Base-by-base conservation (phyloP, 257 asterid genomes). In the Jasminum sambac region DNA sequence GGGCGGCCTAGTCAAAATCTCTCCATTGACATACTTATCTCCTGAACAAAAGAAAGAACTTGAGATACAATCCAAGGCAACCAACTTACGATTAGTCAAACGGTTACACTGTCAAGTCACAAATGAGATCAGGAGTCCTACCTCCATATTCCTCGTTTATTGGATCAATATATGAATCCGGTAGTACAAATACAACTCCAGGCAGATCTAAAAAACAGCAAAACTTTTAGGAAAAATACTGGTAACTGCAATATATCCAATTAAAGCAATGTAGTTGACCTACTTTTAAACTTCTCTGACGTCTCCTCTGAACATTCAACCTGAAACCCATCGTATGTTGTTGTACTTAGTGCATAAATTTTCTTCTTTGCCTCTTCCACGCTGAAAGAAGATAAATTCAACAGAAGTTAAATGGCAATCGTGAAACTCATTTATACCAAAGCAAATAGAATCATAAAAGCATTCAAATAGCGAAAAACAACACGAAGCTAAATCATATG, bases 81-180 rank as follows among this genome's bases (percentile, higher is more conserved):
- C 41, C 37, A 30, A 36, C 19, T 67, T 25, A 67, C 12, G 63
- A 57, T 43, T 23, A 52, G 38, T 16, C 36, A 74, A 2, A 61
- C 68, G 36, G 67, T 26, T 61, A 76, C 50, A 72, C 38, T 67
- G 21, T 39, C 48, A 72, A 25, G 8, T 39, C 13, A 66, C 21
- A 65, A 17, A 17, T 41, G 26, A 57, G 7, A 50, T 58, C 68
- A 66, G 68, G 55, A 41, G 40, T 62, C 83, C 66, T 64, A 91
- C 99, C 99, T 95, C 99, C 99, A 73, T 95, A 95, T 68, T 89
- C 96, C 84, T 95, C 89, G 58, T 88, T 88, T 21, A 76, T 84
- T 34, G 98, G 96, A 84, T 95, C 98, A 37, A 91, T 89, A 73
- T 95, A 95, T 9, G 99, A 95, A 81, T 95, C 99, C 23, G 99